Evolutionary conservation across 805 yeast genomes (phyloP).

Genomic region (Candida tibetensis): DNA sequence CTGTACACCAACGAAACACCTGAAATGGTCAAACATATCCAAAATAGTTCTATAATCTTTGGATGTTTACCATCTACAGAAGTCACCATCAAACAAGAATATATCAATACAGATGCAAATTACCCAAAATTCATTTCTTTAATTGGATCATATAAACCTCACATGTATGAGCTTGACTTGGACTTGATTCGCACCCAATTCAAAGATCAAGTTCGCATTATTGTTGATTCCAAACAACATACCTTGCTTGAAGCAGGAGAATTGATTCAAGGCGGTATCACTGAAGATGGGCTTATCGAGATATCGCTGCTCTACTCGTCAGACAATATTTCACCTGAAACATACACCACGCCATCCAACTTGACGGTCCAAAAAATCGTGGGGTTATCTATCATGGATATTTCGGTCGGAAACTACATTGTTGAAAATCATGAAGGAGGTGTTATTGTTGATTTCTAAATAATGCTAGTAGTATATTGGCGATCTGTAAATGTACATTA

Average conservation of each 20-base stretch:
- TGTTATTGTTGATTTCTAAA: constrained; percentile 2
- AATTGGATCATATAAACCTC: constrained; percentile 67
- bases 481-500: not conserved
- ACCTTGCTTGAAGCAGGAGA: constrained; percentile 65
- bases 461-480: not conserved
- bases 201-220: constrained; percentile 38
- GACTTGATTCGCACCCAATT: constrained; percentile 32
- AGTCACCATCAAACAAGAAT: constrained; percentile 40
- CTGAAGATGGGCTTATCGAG: constrained; percentile 42
- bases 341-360: constrained; percentile 14
- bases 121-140: constrained; percentile 46
- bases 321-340: constrained; percentile 1
- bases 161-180: constrained; percentile 60
- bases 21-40: constrained; percentile 22
- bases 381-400: constrained; percentile 65
- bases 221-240: constrained; percentile 61
- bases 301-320: constrained; percentile 38
- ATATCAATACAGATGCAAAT: constrained; percentile 26
- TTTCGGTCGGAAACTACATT: constrained; percentile 47
- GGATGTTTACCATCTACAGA: constrained; percentile 60
- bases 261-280: constrained; percentile 45
- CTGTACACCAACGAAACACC: constrained; percentile 14
- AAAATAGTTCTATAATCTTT: constrained; percentile 47
- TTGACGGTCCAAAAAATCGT: constrained; percentile 54
- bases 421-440: constrained; percentile 17